phyloP scores from a whole-genome alignment of 2,329 filamentous ascomycete species.

The Beauveria caledonica region DNA sequence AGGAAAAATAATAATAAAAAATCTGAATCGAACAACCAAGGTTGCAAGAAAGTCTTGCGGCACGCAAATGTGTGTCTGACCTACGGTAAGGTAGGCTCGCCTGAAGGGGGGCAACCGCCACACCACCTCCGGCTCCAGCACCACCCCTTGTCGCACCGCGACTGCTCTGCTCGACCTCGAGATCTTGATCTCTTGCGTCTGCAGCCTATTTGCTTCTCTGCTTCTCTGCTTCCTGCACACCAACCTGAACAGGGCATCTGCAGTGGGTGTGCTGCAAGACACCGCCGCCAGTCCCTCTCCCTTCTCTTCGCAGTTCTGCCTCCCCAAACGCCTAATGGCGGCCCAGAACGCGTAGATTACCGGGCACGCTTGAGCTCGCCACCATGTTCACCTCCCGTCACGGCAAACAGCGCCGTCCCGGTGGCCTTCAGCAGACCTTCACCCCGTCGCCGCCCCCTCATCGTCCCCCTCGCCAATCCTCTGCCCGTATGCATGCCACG shows the following conservation, averaged over 20 bases:
- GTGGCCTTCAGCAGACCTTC: slow-evolving; percentile 21
- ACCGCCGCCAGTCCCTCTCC: neutral
- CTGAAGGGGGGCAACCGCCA: slow-evolving; percentile 3
- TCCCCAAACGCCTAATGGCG: slow-evolving; percentile 7
- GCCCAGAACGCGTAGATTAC: neutral
- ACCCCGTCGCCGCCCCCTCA: slow-evolving; percentile 25
- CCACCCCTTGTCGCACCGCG: slow-evolving; percentile 6
- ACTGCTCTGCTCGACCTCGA: slow-evolving; percentile 3
- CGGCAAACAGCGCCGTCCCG: slow-evolving; percentile 23
- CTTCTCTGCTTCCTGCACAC: neutral
- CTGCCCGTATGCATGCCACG: slow-evolving; percentile 40
- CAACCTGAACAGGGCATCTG: neutral
- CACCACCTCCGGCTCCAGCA: neutral
- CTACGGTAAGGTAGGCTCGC: too few species aligned
- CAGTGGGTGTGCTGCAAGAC: neutral
- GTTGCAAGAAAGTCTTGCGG: too few species aligned
- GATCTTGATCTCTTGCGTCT: slow-evolving; percentile 5
- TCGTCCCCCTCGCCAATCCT: slow-evolving; percentile 19
- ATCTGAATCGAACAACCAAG: too few species aligned
- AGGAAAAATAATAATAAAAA: too few species aligned
- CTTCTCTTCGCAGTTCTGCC: neutral
- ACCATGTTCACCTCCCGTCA: slow-evolving; percentile 31
- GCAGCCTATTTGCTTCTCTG: neutral
- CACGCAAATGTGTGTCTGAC: neutral
- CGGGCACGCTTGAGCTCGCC: neutral